phyloP scores from a whole-genome alignment of 2,329 filamentous ascomycete genomes.

The Arthroderma sp. region DNA sequence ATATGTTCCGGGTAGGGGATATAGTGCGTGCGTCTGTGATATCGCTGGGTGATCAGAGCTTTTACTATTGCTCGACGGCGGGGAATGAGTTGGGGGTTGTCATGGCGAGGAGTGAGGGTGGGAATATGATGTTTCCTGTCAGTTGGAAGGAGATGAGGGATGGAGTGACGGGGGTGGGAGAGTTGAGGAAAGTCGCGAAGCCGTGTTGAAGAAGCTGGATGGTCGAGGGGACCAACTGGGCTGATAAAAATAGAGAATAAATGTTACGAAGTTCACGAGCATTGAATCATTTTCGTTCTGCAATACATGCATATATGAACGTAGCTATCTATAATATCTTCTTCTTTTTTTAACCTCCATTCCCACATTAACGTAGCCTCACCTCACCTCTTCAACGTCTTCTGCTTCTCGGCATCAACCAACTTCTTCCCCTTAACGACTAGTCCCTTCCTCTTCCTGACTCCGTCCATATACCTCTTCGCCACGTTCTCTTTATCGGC shows the following conservation, averaged over 20 bases:
- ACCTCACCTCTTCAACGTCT: conserved; percentile 48
- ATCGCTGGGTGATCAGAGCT: conserved; percentile 81
- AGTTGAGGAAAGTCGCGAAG: conserved; percentile 85
- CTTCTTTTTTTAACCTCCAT: no score
- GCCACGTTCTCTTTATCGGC: conserved; percentile 93
- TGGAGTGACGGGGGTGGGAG: conserved; percentile 59
- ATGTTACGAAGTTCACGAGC: no score
- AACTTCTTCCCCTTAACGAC: conserved; percentile 62
- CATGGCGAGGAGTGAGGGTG: conserved; percentile 76
- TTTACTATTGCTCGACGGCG: conserved; percentile 89
- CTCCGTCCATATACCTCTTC: conserved; percentile 86
- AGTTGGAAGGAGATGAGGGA: conserved; percentile 94
- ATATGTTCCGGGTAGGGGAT: conserved; percentile 86
- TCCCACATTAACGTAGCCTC: no score
- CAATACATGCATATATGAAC: no score
- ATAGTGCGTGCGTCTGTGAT: conserved; percentile 80
- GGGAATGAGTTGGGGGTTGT: conserved; percentile 87
- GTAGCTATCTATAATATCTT: no score
- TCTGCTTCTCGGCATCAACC: conserved; percentile 86
- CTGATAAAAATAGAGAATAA: neutral
- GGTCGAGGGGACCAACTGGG: neutral
- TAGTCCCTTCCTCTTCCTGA: conserved; percentile 75
- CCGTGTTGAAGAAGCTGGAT: conserved; percentile 49
- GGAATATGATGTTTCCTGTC: conserved; percentile 82
- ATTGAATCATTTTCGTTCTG: no score